A percentile compares a stretch with the other conserved stretches of the same genome.
Conservation (phyloP, 2,329 filamentous ascomycete genomes). For the Neofusicoccum ribis region DNA sequence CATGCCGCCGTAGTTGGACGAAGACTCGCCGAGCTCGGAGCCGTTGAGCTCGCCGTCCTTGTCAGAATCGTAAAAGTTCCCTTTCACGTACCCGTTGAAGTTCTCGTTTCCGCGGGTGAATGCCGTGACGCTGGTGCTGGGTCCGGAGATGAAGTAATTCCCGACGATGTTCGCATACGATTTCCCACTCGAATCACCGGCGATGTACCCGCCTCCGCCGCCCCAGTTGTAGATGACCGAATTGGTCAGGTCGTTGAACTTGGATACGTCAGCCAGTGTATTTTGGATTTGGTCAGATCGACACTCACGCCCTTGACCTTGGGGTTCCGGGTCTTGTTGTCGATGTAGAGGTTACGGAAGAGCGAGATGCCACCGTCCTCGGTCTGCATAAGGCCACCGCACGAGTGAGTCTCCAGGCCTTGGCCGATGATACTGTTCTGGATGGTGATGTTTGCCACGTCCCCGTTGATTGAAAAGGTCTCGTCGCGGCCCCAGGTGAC, state of each 20-base stretch:
- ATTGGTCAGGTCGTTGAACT: slow-evolving; percentile 55
- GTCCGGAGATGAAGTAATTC: slow-evolving; percentile 60
- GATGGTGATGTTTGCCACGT: slow-evolving; percentile 50
- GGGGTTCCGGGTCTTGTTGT: slow-evolving; percentile 59
- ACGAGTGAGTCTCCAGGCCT: slow-evolving; percentile 55
- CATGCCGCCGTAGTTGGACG: slow-evolving; percentile 51
- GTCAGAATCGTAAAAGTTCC: slow-evolving; percentile 56
- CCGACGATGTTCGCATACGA: slow-evolving; percentile 56
- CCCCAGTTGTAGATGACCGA: slow-evolving; percentile 60
- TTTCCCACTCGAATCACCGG: slow-evolving; percentile 50
- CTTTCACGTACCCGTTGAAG: slow-evolving; percentile 55
- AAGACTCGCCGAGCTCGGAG: slow-evolving; percentile 43
- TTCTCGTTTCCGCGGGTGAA: slow-evolving; percentile 58
- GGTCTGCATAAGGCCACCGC: slow-evolving; percentile 54
- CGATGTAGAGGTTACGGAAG: slow-evolving; percentile 58
- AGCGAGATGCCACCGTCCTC: slow-evolving; percentile 49
- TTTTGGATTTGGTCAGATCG: too few relatives aligned
- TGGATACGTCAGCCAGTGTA: slow-evolving; percentile 42
- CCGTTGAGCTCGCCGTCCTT: slow-evolving; percentile 53
- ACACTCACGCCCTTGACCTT: slow-evolving; percentile 32
- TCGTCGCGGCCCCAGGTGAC: slow-evolving; percentile 59
- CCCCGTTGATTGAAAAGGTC: slow-evolving; percentile 54
- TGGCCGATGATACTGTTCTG: slow-evolving; percentile 57
- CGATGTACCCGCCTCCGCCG: slow-evolving; percentile 56
- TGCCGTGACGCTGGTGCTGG: slow-evolving; percentile 50